Base-by-base conservation (phyloP, 257 asterid genomes). In the Solanum chilense region DNA sequence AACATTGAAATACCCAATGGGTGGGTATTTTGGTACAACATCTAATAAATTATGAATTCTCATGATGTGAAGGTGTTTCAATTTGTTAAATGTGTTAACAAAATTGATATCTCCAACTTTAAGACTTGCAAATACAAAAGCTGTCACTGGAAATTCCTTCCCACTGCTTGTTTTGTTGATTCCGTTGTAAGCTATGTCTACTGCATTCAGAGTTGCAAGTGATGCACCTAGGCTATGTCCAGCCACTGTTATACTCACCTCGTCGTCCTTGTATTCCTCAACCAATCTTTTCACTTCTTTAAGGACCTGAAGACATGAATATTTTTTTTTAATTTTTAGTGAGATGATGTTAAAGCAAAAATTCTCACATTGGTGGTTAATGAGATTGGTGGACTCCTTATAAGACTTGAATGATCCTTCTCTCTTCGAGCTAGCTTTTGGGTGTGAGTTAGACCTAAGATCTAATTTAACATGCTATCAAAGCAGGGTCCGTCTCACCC, bases 61-160 rank as follows among this genome's bases (percentile, higher is more conserved):
- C 6, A 96, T 35, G 42, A 93, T 35, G 15, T 82, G 82, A 33
- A 96, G 93, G 9, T 90, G 68, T 2, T 89, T 52, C 37, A 90
- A 85, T 5, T 74, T 47, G 1, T 90, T 68, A 84, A 90, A 70
- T 0, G 84, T 11, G 2, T 66, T 88, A 7, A 77, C 75, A 68
- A 94, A 94, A 7, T 66, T 90, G 35, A n/a, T n/a, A 75, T 93
- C 95, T 11, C 99, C 98, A 0, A 93, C 95, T 9, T 93, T 91
- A 2, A 98, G 98, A 89, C 97, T 87, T 64, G 96, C 98, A n/a
- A 91, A 96, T 25, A 62, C 89, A 9, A 96, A 90, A 76, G 93
- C 94, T 2, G 98, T 92, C 8, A 94, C 98, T 3, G 96, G 98
- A 66, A 92, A 94, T 82, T 93, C 94, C 87, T 89, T 41, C 13